Evolutionary conservation across 2,329 filamentous ascomycete genomes (phyloP), one percentile per base, ranked within the genome.

Genomic region (Trichoderma arundinaceum): DNA sequence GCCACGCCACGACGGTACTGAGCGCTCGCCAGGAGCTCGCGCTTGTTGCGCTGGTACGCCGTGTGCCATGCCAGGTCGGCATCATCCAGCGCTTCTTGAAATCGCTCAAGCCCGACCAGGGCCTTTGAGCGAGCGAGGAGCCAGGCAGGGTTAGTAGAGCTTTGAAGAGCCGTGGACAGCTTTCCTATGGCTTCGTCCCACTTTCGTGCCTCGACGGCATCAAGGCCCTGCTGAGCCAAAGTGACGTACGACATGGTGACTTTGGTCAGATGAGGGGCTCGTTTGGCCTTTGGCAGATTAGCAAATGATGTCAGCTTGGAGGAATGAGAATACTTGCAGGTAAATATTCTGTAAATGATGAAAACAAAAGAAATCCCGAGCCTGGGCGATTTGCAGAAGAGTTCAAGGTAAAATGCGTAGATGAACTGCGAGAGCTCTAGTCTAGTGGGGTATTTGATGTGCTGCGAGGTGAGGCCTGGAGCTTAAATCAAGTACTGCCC

Each of bases 111-210:
- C 66, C 91, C 86, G 57, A 92, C 84, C 74, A 93, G 89, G 44
- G 92, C 92, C 48, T 89, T 92, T 4, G 92, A 91, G 19, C 94
- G 92, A 70, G 90, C 88, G 68, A 95, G 86, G 68, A 94, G 90
- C 86, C 95, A 97, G 56, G 85, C 79, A 1, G 92, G 90, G 2
- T 91, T 92, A 44, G 81, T 81, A 0, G 89, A 88, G 12, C 82
- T 82, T 67, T 86, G 79, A 39, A 96, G 81, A 7, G 92, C 92
- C 44, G 81, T 77, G 7, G 90, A 90, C 69, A 90, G 90, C 71
- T 88, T 84, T 41, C 81, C 76, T 70, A 97, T 86, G 51, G 92
- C 93, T 53, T 83, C 81, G 5, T 83, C 79, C 77, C 87, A 94
- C 67, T 94, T 84, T 58, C 84, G 84, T 8, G 78, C 80, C 33